A percentile compares a stretch with the other conserved stretches of the same genome.
Evolutionary conservation across 495 filamentous ascomycete species (phyloP).

Genomic region (Talaromyces stipitatus): DNA sequence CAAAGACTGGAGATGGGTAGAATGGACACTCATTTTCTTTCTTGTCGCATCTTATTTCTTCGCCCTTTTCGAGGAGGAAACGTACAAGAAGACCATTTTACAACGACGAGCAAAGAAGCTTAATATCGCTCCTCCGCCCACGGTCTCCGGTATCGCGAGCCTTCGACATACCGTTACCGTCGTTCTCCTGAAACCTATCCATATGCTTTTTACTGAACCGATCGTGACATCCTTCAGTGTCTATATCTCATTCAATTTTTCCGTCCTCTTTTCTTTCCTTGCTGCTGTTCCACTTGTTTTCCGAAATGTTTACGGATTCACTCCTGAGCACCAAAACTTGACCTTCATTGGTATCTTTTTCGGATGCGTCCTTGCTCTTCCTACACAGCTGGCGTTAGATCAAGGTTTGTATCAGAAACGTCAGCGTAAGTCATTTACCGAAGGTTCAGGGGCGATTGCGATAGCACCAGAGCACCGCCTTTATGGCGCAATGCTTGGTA

Average conservation of each 20-base stretch:
- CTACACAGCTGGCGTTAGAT: background rate
- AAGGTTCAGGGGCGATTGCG: conserved; percentile 18
- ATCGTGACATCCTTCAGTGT: conserved; percentile 55
- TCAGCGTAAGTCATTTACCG: background rate
- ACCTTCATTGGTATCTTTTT: conserved; percentile 51
- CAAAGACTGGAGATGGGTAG: conserved; percentile 57
- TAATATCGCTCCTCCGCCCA: background rate
- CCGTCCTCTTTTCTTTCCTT: conserved; percentile 59
- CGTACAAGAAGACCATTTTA: conserved; percentile 55
- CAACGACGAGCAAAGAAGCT: conserved; percentile 36
- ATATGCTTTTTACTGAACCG: conserved; percentile 59
- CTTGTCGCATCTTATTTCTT: conserved; percentile 36
- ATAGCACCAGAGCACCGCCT: conserved; percentile 53
- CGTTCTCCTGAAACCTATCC: conserved; percentile 49
- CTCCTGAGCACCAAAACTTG: conserved; percentile 42
- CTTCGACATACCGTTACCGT: conserved; percentile 45
- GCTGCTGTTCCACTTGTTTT: conserved; percentile 54
- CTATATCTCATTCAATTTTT: conserved; percentile 57
- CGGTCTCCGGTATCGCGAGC: too few species aligned
- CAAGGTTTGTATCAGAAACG: too few species aligned
- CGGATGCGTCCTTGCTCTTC: conserved; percentile 43
- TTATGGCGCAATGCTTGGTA: conserved; percentile 52
- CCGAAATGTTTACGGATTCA: conserved; percentile 39
- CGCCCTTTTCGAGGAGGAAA: conserved; percentile 42
- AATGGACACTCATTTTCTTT: conserved; percentile 36